phyloP scores from a whole-genome alignment of 345 rosid species.

The Populus davidiana region DNA sequence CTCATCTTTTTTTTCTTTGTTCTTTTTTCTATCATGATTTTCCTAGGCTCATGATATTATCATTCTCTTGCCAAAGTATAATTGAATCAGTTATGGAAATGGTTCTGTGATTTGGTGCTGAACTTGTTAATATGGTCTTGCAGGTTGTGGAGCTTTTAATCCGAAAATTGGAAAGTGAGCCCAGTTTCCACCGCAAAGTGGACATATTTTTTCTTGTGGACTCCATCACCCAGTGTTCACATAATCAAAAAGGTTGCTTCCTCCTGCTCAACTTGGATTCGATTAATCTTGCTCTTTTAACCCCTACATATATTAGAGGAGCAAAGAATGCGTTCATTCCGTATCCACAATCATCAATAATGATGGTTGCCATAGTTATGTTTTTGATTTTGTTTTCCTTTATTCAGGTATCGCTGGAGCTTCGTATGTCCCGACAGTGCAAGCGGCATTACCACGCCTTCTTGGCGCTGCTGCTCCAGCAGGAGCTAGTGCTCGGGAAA shows the following conservation, averaged over 20 bases:
- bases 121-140: slow-evolving; percentile 7
- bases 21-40: background rate
- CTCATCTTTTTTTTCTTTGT: background rate
- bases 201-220: slow-evolving; percentile 93
- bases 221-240: slow-evolving; percentile 91
- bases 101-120: background rate
- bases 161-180: slow-evolving; percentile 79
- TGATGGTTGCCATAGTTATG: background rate
- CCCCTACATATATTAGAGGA: background rate
- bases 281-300: background rate
- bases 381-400: background rate
- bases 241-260: slow-evolving; percentile 70
- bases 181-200: slow-evolving; percentile 78
- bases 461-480: slow-evolving; percentile 91
- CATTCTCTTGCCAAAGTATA: background rate
- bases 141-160: slow-evolving; percentile 95
- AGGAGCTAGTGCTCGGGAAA: slow-evolving; percentile 83
- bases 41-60: background rate
- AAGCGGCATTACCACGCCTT: slow-evolving; percentile 91
- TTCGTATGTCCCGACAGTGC: slow-evolving; percentile 74
- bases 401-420: slow-evolving; percentile 76
- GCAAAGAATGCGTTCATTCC: background rate
- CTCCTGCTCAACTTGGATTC: background rate
- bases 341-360: background rate
- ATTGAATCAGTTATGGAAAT: background rate